Evolutionary conservation across 805 yeast species (phyloP).

Genomic region (Candida taoyuanica): DNA sequence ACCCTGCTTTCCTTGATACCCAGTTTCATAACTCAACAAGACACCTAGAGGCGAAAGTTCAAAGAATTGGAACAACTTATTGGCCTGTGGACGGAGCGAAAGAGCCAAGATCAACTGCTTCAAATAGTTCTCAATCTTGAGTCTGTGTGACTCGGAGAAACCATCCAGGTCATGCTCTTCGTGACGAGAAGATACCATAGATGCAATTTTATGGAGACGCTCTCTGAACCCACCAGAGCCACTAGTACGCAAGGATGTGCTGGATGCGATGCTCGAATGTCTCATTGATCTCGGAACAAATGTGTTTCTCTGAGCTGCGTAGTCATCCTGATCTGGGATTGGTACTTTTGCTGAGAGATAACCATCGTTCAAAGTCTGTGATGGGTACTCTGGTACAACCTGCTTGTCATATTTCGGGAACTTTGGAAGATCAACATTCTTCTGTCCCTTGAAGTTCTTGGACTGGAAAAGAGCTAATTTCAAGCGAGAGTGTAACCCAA

Average conservation of each 20-base stretch:
- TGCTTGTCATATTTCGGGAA: conserved; percentile 28
- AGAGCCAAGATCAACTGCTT: conserved; percentile 53
- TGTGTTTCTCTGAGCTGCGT: not conserved
- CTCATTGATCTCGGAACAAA: not conserved
- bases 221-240: conserved; percentile 13
- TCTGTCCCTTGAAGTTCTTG: conserved; percentile 23
- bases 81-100: conserved; percentile 74
- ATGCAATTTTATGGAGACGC: conserved; percentile 16
- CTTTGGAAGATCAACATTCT: conserved; percentile 32
- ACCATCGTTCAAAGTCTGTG: conserved; percentile 21
- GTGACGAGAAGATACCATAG: conserved; percentile 13
- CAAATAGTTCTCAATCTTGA: conserved; percentile 59
- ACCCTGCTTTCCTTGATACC: conserved; percentile 88
- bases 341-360: conserved; percentile 18
- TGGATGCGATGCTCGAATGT: conserved; percentile 1
- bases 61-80: conserved; percentile 76
- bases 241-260: conserved; percentile 2
- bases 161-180: conserved; percentile 3
- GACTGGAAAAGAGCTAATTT: conserved; percentile 46
- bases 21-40: conserved; percentile 73
- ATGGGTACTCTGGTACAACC: conserved; percentile 1
- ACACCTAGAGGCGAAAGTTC: conserved; percentile 89
- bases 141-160: conserved; percentile 27
- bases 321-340: not conserved
- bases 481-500: conserved; percentile 64